Percentiles rank a stretch among this genome's conserved stretches.
Conservation (phyloP, 1,284 basidiomycete genomes). For the Cerioporus squamosus region DNA sequence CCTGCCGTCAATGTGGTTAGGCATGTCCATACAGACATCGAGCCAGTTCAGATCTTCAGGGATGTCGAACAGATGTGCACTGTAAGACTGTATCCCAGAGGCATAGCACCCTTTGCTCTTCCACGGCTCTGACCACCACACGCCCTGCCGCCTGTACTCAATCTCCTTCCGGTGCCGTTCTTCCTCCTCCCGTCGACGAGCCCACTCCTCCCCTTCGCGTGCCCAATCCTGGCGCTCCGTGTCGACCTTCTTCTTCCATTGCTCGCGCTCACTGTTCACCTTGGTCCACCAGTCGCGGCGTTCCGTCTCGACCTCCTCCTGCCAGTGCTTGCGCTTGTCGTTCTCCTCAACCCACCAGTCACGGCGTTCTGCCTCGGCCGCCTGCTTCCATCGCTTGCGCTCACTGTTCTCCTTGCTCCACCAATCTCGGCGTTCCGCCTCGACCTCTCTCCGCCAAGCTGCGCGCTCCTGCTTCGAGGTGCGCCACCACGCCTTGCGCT, state of each 20-base stretch:
- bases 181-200: conserved; percentile 6
- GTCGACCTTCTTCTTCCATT: too few relatives aligned
- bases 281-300: neutral
- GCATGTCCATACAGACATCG: conserved; percentile 24
- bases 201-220: neutral
- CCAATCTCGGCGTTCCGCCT: neutral
- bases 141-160: conserved; percentile 16
- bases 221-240: neutral
- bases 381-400: neutral
- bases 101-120: conserved; percentile 16
- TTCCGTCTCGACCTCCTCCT: neutral
- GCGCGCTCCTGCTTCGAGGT: neutral
- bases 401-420: neutral
- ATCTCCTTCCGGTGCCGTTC: conserved; percentile 17
- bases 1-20: conserved; percentile 18
- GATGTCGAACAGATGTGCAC: conserved; percentile 16
- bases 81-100: conserved; percentile 24
- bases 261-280: neutral
- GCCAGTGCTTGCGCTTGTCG: neutral
- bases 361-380: conserved; percentile 1
- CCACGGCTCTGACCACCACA: conserved; percentile 22
- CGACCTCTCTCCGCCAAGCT: neutral
- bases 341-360: neutral
- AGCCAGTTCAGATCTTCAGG: conserved; percentile 17
- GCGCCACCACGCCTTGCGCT: too few relatives aligned